A percentile compares a stretch with the other conserved stretches of the same genome.
Conservation (phyloP, 2,329 filamentous ascomycete species). For the Fusarium longipes region DNA sequence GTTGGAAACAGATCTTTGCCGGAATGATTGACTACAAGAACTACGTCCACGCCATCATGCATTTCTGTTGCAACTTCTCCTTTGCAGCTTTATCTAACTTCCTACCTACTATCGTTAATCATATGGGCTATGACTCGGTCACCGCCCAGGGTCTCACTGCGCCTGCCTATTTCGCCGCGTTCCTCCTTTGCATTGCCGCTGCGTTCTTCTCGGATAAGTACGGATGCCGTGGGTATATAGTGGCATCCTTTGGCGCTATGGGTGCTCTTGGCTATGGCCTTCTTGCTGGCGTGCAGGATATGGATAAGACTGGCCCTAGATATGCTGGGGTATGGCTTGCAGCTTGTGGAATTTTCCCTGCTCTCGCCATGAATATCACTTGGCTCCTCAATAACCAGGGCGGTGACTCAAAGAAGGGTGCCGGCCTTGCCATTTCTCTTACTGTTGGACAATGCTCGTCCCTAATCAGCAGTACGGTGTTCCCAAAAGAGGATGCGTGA, state of each 20-base stretch:
- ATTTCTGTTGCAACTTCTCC: conserved; percentile 40
- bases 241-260: neutral
- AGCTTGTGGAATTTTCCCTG: conserved; percentile 20
- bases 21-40: conserved; percentile 29
- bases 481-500: conserved; percentile 29
- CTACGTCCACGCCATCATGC: conserved; percentile 33
- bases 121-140: conserved; percentile 16
- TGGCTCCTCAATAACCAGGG: conserved; percentile 36
- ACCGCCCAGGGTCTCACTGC: conserved; percentile 25
- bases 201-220: conserved; percentile 29
- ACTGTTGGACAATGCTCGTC: conserved; percentile 32
- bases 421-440: conserved; percentile 7
- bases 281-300: conserved; percentile 1
- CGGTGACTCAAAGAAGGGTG: conserved; percentile 24
- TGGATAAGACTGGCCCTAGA: neutral
- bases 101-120: conserved; percentile 25
- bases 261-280: neutral
- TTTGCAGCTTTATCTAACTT: conserved; percentile 36
- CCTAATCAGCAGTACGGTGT: conserved; percentile 30
- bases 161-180: conserved; percentile 12
- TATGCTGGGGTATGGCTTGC: conserved; percentile 35
- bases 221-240: conserved; percentile 20
- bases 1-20: conserved; percentile 25
- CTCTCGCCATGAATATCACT: conserved; percentile 13
- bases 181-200: conserved; percentile 12